phyloP scores from a whole-genome alignment of 1,284 basidiomycete species.

The Phaffia rhodozyma region DNA sequence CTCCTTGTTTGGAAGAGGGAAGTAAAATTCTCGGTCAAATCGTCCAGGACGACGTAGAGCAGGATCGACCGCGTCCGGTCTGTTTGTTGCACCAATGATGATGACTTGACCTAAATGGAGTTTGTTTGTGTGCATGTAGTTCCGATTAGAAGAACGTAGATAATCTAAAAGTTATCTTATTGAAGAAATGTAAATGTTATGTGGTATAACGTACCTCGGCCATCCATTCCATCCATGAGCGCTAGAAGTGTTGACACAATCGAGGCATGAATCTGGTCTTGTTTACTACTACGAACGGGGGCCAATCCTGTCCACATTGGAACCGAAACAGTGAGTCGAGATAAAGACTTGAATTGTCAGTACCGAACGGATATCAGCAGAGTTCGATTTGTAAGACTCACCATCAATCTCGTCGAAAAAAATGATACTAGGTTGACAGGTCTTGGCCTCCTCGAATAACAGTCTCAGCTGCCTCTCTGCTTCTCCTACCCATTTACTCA shows the following conservation, averaged over 20 bases:
- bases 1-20: slow-evolving; percentile 73
- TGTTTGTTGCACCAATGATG: slow-evolving; percentile 96
- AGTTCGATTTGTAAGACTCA: slow-evolving; percentile 18
- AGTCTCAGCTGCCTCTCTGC: slow-evolving; percentile 91
- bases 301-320: slow-evolving; percentile 48
- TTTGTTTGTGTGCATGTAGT: neutral
- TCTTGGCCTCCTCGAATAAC: slow-evolving; percentile 90
- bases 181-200: neutral
- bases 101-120: slow-evolving; percentile 60
- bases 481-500: slow-evolving; percentile 99
- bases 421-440: slow-evolving; percentile 90
- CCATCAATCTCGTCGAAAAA: slow-evolving; percentile 99
- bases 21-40: slow-evolving; percentile 98
- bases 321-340: neutral
- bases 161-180: neutral
- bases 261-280: slow-evolving; percentile 97
- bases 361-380: neutral
- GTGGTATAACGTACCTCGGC: slow-evolving; percentile 44
- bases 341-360: neutral
- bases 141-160: neutral
- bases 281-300: slow-evolving; percentile 92
- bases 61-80: slow-evolving; percentile 94
- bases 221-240: slow-evolving; percentile 99
- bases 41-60: slow-evolving; percentile 86
- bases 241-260: slow-evolving; percentile 94